Conservation (phyloP, 768 basidiomycete species). For the Lentinus tigrinus region DNA sequence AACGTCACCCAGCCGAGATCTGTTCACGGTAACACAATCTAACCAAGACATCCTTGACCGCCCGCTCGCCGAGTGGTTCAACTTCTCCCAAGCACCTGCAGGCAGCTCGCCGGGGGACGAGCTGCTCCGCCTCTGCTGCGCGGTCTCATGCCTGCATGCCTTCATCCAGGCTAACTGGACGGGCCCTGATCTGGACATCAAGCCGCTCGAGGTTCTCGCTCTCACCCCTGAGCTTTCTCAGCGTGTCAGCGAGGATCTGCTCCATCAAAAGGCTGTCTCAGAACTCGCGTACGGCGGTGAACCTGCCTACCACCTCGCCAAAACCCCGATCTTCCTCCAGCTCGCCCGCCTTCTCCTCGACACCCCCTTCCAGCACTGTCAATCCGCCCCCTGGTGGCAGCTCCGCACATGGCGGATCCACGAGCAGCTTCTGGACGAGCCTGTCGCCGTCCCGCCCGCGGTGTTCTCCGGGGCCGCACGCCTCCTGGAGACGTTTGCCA, state of each 20-base stretch:
- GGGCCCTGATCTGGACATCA: slow-evolving; percentile 77
- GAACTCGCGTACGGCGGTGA: slow-evolving; percentile 86
- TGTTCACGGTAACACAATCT: slow-evolving; percentile 34
- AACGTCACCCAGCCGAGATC: slow-evolving; percentile 32
- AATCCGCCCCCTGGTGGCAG: slow-evolving; percentile 75
- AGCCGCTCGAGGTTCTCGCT: slow-evolving; percentile 38
- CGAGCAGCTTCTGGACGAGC: slow-evolving; percentile 81
- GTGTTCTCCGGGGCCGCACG: slow-evolving; percentile 41
- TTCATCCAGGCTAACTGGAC: slow-evolving; percentile 97
- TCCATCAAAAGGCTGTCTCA: slow-evolving; percentile 68
- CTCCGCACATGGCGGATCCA: slow-evolving; percentile 73
- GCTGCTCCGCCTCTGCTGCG: slow-evolving; percentile 59
- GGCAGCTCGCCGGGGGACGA: slow-evolving; percentile 45
- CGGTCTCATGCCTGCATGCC: slow-evolving; percentile 79
- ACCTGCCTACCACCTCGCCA: slow-evolving; percentile 91
- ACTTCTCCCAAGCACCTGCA: slow-evolving; percentile 27
- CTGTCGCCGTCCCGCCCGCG: slow-evolving; percentile 55
- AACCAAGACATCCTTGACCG: slow-evolving; percentile 33
- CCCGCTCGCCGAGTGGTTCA: slow-evolving; percentile 37
- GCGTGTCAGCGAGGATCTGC: slow-evolving; percentile 39
- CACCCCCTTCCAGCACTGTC: slow-evolving; percentile 46
- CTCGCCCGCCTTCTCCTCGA: slow-evolving; percentile 71
- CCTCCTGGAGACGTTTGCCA: slow-evolving; percentile 38
- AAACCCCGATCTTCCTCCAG: slow-evolving; percentile 65
- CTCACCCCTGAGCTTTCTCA: slow-evolving; percentile 30